Percentiles rank a stretch among this genome's conserved stretches.
These are phyloP conservation scores for Pseudopithomyces maydicus DNA, from an alignment of 2,329 filamentous ascomycete genomes.

Conservation along the genomic window DNA sequence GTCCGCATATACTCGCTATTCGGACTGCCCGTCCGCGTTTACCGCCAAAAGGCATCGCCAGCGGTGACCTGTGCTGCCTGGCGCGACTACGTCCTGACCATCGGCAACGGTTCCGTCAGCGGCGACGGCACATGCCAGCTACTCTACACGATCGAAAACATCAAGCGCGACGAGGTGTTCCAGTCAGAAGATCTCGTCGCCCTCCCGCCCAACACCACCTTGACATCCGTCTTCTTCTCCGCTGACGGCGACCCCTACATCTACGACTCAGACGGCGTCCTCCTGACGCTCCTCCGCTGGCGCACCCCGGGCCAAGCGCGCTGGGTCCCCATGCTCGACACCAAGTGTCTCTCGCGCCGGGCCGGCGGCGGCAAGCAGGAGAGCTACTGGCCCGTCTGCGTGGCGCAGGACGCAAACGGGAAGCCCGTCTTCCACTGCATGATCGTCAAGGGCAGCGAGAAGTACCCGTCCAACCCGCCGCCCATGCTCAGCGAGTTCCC, in stretches of 20 bases:
- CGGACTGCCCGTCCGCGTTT: constrained; percentile 85
- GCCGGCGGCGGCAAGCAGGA: constrained; percentile 86
- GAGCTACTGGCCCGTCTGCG: constrained; percentile 92
- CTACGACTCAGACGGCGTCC: constrained; percentile 88
- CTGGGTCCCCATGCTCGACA: constrained; percentile 94
- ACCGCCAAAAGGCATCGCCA: constrained; percentile 87
- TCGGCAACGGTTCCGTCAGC: constrained; percentile 88
- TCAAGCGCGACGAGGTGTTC: constrained; percentile 90
- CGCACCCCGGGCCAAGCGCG: constrained; percentile 80
- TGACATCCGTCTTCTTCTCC: constrained; percentile 89
- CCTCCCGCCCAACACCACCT: constrained; percentile 71
- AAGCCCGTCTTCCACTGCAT: constrained; percentile 96
- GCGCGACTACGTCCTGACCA: constrained; percentile 93
- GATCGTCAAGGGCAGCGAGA: constrained; percentile 93
- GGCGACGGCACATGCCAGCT: constrained; percentile 78
- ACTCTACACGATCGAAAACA: constrained; percentile 90
- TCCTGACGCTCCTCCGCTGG: constrained; percentile 91
- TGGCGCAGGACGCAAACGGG: constrained; percentile 84
- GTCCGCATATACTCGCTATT: constrained; percentile 92
- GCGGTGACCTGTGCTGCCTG: constrained; percentile 93
- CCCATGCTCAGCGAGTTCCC: constrained; percentile 89
- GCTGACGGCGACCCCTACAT: constrained; percentile 94
- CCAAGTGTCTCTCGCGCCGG: constrained; percentile 78
- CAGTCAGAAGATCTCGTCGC: constrained; percentile 94
- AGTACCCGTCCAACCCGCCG: constrained; percentile 82